These are phyloP conservation scores for Fabrea salina DNA, from an alignment of 169 alveolate species.

Conservation along the genomic window DNA sequence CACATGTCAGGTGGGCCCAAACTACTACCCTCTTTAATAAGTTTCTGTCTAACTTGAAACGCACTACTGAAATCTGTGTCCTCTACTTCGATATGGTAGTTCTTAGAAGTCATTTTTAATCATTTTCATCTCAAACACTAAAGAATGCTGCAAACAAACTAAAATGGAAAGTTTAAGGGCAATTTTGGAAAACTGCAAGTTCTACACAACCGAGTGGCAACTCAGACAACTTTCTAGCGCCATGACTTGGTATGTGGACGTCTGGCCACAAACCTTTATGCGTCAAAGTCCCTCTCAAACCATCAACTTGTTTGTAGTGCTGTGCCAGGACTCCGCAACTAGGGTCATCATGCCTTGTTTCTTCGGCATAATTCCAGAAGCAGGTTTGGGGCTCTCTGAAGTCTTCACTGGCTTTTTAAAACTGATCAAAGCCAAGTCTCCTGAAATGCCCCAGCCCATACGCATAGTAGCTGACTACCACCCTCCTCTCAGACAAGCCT, in stretches of 20 bases:
- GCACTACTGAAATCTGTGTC: no score
- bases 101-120: no score
- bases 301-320: not conserved
- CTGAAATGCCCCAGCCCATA: not conserved
- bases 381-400: not conserved
- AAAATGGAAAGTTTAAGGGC: not conserved
- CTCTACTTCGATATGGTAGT: no score
- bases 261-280: not conserved
- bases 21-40: no score
- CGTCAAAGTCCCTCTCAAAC: not conserved
- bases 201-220: slow-evolving; percentile 32
- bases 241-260: slow-evolving; percentile 21
- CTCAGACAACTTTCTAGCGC: not conserved
- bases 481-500: not conserved
- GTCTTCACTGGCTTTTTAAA: not conserved
- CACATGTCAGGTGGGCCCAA: slow-evolving; percentile 60
- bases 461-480: slow-evolving; percentile 23
- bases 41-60: no score
- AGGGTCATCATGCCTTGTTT: slow-evolving; percentile 16
- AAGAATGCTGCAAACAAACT: no score
- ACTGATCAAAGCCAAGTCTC: not conserved
- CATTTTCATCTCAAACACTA: no score
- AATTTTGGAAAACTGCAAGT: slow-evolving; percentile 4
- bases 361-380: slow-evolving; percentile 26
- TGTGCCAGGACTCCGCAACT: slow-evolving; percentile 14